Percentiles rank a stretch among this genome's conserved stretches.
These are phyloP conservation scores for Sarocladium kiliense DNA, from an alignment of 2,329 filamentous ascomycete species.

Conservation along the genomic window DNA sequence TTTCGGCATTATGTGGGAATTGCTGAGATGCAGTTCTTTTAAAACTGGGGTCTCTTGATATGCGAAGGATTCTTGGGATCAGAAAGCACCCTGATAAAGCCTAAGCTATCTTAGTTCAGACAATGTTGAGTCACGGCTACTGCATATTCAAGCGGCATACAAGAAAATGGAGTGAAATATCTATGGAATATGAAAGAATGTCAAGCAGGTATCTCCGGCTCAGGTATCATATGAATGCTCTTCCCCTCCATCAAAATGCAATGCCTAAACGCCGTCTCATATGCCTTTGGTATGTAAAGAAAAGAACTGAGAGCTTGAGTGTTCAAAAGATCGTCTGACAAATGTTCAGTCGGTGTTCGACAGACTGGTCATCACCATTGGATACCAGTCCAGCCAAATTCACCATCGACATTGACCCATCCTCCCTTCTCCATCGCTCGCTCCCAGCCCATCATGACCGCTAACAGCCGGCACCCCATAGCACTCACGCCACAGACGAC, in stretches of 20 bases:
- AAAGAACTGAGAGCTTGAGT: background rate
- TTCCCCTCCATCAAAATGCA: background rate
- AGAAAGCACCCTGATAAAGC: too few relatives aligned
- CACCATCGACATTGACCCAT: constrained; percentile 79
- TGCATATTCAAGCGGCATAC: too few relatives aligned
- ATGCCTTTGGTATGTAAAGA: background rate
- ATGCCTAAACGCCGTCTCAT: background rate
- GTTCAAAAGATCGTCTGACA: background rate
- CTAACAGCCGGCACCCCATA: constrained; percentile 67
- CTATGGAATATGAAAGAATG: background rate
- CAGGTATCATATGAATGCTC: background rate
- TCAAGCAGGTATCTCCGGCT: background rate
- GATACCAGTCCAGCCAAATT: constrained; percentile 54
- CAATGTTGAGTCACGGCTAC: too few relatives aligned
- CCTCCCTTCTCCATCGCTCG: constrained; percentile 50
- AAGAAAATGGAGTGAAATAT: too few relatives aligned
- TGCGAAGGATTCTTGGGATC: too few relatives aligned
- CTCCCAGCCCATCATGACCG: constrained; percentile 86
- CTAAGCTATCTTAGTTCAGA: too few relatives aligned
- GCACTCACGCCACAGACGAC: constrained; percentile 74
- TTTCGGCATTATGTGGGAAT: too few relatives aligned
- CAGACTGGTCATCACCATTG: constrained; percentile 20
- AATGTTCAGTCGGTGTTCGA: background rate
- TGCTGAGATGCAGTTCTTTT: too few relatives aligned
- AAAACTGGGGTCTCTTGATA: too few relatives aligned